Base-by-base conservation (phyloP, 2,329 filamentous ascomycete genomes). In the Sporothrix protearum region DNA sequence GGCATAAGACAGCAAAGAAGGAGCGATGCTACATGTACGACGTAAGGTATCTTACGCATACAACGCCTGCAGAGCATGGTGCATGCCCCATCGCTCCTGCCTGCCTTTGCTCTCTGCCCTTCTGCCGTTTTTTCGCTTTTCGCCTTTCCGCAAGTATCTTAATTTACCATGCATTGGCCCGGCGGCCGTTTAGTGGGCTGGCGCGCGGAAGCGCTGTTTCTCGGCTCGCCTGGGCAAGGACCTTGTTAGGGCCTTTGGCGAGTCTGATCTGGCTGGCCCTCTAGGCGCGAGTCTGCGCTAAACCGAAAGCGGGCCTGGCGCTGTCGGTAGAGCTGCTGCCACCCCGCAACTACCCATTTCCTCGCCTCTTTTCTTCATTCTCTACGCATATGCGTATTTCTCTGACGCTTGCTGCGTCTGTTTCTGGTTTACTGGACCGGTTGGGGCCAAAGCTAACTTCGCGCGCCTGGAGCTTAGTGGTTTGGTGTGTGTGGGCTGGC, bases 251-350 rank as follows among this genome's bases (percentile, higher is more conserved):
- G 59, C 33, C n/a, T 22, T 39, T 63, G n/a, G 59, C 28, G 4
- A 28, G 8, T n/a, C 36, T 42, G 30, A 5, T 39, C 39, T 64
- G n/a, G 39, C 22, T 28, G 49, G 61, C 61, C n/a, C 61, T 47
- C n/a, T 28, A 67, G 64, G 64, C 64, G 64, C 64, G 63, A 51
- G 61, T 39, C 36, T 57, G 39, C 70, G 51, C 70, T 71, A 68
- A 36, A 47, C 63, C 57, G 25, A 14, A 59, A 59, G 25, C 16
- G 39, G 61, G 51, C 63, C 42, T 47, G 33, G 7, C 42, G 47
- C 19, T 57, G 36, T n/a, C 25, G 12, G 14, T 53, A 66, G 33
- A 25, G 69, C 47, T 53, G 28, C 45, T 45, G 59, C n/a, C 59
- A 57, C 33, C 59, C 45, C 63, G 63, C 63, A 66, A 66, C 42